phyloP scores from a whole-genome alignment of 2,329 filamentous ascomycete species.

The Aspergillus sp. region DNA sequence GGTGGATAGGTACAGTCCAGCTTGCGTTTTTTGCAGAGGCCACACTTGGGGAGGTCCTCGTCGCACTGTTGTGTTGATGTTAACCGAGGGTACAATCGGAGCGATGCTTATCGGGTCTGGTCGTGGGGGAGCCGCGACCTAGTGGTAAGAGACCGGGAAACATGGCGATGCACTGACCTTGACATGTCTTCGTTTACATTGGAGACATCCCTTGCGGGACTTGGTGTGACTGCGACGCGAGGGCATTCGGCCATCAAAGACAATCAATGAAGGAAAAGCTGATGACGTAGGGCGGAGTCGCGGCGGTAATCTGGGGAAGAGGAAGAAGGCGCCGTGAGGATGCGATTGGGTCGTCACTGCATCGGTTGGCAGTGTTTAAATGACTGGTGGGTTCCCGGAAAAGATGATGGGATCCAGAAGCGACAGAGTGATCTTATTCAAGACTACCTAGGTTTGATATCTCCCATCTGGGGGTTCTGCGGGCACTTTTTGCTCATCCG shows the following conservation, averaged over 20 bases:
- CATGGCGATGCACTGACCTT: slow-evolving; percentile 28
- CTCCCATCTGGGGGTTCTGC: too few species aligned
- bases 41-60: slow-evolving; percentile 35
- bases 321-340: neutral
- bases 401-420: neutral
- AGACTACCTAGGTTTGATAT: too few species aligned
- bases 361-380: too few species aligned
- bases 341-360: neutral
- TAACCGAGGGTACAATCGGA: neutral
- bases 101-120: neutral
- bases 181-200: slow-evolving; percentile 40
- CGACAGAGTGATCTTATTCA: too few species aligned
- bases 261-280: neutral
- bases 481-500: neutral
- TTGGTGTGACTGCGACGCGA: slow-evolving; percentile 38
- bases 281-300: slow-evolving; percentile 1
- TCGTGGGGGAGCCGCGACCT: neutral
- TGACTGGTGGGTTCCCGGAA: too few species aligned
- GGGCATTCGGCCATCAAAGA: slow-evolving; percentile 20
- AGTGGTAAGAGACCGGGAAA: neutral
- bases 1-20: slow-evolving; percentile 36
- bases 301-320: neutral
- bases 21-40: slow-evolving; percentile 36
- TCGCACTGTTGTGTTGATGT: slow-evolving; percentile 33
- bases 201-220: slow-evolving; percentile 39